A percentile compares a stretch with the other conserved stretches of the same genome.
These are phyloP conservation scores for Saturnispora halmiae DNA, from an alignment of 805 yeast genomes.

Conservation along the genomic window DNA sequence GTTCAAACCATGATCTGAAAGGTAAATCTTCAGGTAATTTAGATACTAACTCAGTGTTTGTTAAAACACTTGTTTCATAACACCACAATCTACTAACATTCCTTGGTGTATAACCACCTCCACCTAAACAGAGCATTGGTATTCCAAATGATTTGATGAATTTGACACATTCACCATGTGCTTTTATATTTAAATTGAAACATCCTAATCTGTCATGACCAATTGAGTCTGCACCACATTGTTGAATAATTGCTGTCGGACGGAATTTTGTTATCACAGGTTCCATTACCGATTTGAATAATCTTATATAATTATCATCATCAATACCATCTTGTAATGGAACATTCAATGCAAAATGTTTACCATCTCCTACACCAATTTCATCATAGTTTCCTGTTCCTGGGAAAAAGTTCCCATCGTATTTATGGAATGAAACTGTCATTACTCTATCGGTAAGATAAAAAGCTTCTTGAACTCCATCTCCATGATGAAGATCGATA, in stretches of 20 bases:
- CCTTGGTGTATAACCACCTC: constrained; percentile 97
- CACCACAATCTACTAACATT: constrained; percentile 95
- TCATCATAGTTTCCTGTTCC: constrained; percentile 94
- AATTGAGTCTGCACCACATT: constrained; percentile 94
- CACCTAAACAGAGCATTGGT: constrained; percentile 88
- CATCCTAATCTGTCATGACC: constrained; percentile 92
- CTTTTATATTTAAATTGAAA: constrained; percentile 83
- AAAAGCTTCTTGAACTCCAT: constrained; percentile 96
- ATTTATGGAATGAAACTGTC: constrained; percentile 95
- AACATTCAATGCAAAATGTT: constrained; percentile 79
- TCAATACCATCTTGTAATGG: constrained; percentile 94
- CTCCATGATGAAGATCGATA: constrained; percentile 94
- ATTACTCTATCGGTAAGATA: constrained; percentile 90
- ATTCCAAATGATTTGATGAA: constrained; percentile 81
- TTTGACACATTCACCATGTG: constrained; percentile 93
- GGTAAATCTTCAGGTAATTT: constrained; percentile 69
- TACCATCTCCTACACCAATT: constrained; percentile 81
- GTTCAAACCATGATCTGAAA: constrained; percentile 75
- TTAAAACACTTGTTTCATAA: constrained; percentile 84
- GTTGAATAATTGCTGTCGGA: constrained; percentile 90
- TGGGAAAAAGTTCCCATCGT: constrained; percentile 90
- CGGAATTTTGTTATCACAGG: constrained; percentile 87
- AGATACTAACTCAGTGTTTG: constrained; percentile 68
- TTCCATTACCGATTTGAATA: constrained; percentile 78
- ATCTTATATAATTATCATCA: constrained; percentile 69